These are phyloP conservation scores for Amanita rimosa DNA, from an alignment of 768 basidiomycete species.

Conservation along the genomic window DNA sequence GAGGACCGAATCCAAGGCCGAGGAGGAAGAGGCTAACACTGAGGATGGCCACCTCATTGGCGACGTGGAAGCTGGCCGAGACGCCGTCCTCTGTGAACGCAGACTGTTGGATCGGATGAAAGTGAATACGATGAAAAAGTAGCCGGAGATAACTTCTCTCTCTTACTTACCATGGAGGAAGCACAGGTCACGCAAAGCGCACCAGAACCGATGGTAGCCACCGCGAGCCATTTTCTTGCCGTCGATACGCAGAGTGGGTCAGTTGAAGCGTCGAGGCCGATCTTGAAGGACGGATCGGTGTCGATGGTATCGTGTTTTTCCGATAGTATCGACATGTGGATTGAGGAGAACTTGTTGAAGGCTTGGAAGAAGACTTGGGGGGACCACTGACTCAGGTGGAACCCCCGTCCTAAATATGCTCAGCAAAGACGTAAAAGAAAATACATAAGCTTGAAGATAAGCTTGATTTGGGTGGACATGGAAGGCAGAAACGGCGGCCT, in stretches of 20 bases:
- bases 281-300: slow-evolving; percentile 14
- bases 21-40: slow-evolving; percentile 49
- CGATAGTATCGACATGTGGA: neutral
- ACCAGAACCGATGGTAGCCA: slow-evolving; percentile 33
- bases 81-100: slow-evolving; percentile 53
- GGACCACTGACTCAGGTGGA: no score
- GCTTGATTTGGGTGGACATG: no score
- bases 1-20: slow-evolving; percentile 43
- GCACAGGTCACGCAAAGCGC: slow-evolving; percentile 42
- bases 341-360: no score
- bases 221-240: slow-evolving; percentile 35
- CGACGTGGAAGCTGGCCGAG: slow-evolving; percentile 34
- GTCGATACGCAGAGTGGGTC: slow-evolving; percentile 28
- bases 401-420: no score
- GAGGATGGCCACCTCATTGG: slow-evolving; percentile 35
- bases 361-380: no score
- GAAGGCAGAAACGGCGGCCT: no score
- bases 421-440: no score
- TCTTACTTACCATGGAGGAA: slow-evolving; percentile 27
- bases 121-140: no score
- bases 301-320: neutral
- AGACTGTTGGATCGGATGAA: no score
- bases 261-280: slow-evolving; percentile 28
- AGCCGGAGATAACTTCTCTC: no score
- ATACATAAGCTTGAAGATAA: no score